Conservation (phyloP, 2,329 filamentous ascomycete species). For the Dothiorella sarmentorum region DNA sequence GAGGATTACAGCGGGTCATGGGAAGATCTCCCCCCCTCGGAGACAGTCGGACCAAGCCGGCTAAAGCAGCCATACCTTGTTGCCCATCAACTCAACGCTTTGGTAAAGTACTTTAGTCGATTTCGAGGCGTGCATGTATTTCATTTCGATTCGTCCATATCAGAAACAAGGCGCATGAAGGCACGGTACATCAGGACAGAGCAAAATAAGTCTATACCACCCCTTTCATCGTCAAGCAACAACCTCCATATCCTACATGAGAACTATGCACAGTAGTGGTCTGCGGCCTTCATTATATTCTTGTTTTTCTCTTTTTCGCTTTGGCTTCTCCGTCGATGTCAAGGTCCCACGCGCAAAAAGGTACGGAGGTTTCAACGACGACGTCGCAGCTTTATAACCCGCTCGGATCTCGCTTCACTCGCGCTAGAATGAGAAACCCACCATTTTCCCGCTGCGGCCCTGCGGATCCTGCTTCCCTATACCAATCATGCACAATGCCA, state of each 20-base stretch:
- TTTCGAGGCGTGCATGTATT: too few species aligned
- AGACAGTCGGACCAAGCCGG: background rate
- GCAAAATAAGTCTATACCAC: background rate
- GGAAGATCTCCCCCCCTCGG: background rate
- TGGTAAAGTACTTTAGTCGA: too few species aligned
- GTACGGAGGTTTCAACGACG: too few species aligned
- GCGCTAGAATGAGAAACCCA: conserved; percentile 1
- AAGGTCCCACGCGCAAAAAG: background rate
- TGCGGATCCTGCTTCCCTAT: background rate
- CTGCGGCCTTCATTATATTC: conserved; percentile 2
- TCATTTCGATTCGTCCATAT: too few species aligned
- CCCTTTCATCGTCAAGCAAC: background rate
- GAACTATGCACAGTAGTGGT: conserved; percentile 5
- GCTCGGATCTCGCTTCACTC: conserved; percentile 3
- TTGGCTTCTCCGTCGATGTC: background rate
- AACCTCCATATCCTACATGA: conserved; percentile 4
- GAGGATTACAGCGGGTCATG: too few species aligned
- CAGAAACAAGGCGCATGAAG: background rate
- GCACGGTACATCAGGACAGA: background rate
- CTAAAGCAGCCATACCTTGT: too few species aligned
- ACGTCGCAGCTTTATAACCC: background rate
- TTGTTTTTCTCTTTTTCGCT: background rate
- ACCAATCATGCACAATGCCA: background rate
- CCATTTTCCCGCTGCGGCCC: background rate
- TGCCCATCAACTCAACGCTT: background rate